A percentile compares a stretch with the other conserved stretches of the same genome.
phyloP scores from a whole-genome alignment of 2,329 filamentous ascomycete genomes.

The Verticillium nubilum region DNA sequence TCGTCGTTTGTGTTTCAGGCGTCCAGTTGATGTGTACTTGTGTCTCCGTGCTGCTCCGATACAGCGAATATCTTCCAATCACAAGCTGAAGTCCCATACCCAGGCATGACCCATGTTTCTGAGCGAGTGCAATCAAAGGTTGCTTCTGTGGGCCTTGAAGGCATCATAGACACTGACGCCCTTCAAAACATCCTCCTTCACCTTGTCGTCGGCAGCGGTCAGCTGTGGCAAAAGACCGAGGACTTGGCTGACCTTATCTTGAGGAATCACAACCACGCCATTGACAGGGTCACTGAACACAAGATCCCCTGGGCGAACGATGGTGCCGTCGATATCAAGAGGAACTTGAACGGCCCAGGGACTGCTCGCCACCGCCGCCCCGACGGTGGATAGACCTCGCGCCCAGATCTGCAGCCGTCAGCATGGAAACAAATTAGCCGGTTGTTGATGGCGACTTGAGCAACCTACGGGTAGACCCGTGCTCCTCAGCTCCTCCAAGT shows the following conservation, averaged over 20 bases:
- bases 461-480: slow-evolving; percentile 50
- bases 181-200: slow-evolving; percentile 58
- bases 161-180: slow-evolving; percentile 61
- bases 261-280: slow-evolving; percentile 64
- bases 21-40: neutral
- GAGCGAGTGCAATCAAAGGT: slow-evolving; percentile 15
- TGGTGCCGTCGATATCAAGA: slow-evolving; percentile 35
- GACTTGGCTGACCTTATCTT: slow-evolving; percentile 52
- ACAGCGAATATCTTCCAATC: neutral
- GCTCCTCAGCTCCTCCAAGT: slow-evolving; percentile 53
- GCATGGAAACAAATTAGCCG: neutral
- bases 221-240: slow-evolving; percentile 52
- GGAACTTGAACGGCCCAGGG: slow-evolving; percentile 47
- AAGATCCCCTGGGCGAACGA: slow-evolving; percentile 54
- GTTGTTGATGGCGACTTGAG: neutral
- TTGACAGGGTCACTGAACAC: slow-evolving; percentile 66
- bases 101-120: neutral
- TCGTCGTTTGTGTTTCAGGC: neutral
- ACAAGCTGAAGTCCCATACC: neutral
- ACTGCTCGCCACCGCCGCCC: slow-evolving; percentile 49
- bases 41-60: neutral
- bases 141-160: slow-evolving; percentile 52
- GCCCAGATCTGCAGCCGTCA: slow-evolving; percentile 43
- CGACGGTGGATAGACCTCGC: slow-evolving; percentile 50
- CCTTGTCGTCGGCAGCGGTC: slow-evolving; percentile 48